Percentiles rank a stretch among this genome's conserved stretches.
These are phyloP conservation scores for Zygnema circumcarinatum DNA, from an alignment of 139 green algal species.

Conservation along the genomic window DNA sequence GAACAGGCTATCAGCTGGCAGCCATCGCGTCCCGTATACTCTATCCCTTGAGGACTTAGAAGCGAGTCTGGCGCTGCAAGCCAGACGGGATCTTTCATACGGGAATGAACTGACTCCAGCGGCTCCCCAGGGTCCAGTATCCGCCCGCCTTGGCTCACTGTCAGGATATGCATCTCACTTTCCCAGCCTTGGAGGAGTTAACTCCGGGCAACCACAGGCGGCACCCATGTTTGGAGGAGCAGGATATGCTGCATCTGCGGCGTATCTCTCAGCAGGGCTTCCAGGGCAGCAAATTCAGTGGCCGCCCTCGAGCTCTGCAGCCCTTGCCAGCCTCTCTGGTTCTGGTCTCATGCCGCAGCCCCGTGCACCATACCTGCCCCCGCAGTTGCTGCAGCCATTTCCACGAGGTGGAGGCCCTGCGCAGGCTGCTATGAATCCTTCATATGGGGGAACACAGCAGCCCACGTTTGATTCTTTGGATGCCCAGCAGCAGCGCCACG, in stretches of 20 bases:
- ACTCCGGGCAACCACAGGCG: background rate
- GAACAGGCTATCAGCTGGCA: background rate
- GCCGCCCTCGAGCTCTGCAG: background rate
- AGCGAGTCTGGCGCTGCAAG: background rate
- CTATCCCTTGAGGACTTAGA: slow-evolving; percentile 23
- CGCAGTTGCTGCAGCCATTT: slow-evolving; percentile 21
- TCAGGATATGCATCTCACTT: background rate
- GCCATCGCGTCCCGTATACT: background rate
- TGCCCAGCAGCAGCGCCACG: background rate
- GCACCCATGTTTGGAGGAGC: background rate
- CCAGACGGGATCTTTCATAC: background rate
- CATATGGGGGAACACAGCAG: background rate
- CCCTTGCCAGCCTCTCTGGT: too few relatives aligned
- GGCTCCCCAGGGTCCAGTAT: background rate
- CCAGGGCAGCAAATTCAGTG: background rate
- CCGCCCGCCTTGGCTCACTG: background rate
- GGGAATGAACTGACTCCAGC: background rate
- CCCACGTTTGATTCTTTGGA: background rate
- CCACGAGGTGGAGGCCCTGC: background rate
- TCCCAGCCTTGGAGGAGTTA: background rate
- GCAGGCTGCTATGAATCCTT: background rate
- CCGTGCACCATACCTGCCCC: slow-evolving; percentile 1
- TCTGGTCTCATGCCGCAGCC: background rate
- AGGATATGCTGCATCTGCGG: background rate
- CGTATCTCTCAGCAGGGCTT: background rate